Percentiles rank a stretch among this genome's conserved stretches.
phyloP scores from a whole-genome alignment of 1,284 basidiomycete genomes.

The Apiotrichum akiyoshidainum region DNA sequence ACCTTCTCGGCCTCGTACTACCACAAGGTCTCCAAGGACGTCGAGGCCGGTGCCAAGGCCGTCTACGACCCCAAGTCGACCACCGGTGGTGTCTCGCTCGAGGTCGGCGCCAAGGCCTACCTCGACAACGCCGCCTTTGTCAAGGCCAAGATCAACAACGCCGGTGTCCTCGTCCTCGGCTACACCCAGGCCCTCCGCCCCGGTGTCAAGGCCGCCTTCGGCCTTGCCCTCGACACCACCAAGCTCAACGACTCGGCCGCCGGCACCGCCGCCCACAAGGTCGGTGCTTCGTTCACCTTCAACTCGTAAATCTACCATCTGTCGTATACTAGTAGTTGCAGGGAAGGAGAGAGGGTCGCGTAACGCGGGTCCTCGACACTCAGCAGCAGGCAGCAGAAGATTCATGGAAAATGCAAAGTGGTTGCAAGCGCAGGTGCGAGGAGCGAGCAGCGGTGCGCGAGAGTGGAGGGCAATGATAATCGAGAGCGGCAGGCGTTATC shows the following conservation, averaged over 20 bases:
- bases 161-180: conserved; percentile 81
- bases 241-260: conserved; percentile 66
- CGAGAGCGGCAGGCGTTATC: too few species aligned
- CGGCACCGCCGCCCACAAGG: conserved; percentile 56
- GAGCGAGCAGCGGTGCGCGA: too few species aligned
- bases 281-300: conserved; percentile 58
- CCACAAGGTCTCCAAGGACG: conserved; percentile 86
- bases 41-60: conserved; percentile 97
- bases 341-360: neutral
- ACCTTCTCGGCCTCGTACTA: conserved; percentile 97
- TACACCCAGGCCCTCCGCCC: conserved; percentile 91
- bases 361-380: neutral
- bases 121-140: conserved; percentile 81
- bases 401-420: conserved; percentile 19
- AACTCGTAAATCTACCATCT: conserved; percentile 47
- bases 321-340: neutral
- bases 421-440: conserved; percentile 5
- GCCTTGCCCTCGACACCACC: conserved; percentile 86
- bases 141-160: conserved; percentile 99
- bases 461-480: too few species aligned
- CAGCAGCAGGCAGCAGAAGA: conserved; percentile 1
- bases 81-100: conserved; percentile 80
- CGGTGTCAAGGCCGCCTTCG: conserved; percentile 91
- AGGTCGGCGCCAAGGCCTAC: conserved; percentile 90
- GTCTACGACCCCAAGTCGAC: conserved; percentile 93